Conservation (phyloP, 1,284 basidiomycete genomes). For the Laetiporus sulphureus region DNA sequence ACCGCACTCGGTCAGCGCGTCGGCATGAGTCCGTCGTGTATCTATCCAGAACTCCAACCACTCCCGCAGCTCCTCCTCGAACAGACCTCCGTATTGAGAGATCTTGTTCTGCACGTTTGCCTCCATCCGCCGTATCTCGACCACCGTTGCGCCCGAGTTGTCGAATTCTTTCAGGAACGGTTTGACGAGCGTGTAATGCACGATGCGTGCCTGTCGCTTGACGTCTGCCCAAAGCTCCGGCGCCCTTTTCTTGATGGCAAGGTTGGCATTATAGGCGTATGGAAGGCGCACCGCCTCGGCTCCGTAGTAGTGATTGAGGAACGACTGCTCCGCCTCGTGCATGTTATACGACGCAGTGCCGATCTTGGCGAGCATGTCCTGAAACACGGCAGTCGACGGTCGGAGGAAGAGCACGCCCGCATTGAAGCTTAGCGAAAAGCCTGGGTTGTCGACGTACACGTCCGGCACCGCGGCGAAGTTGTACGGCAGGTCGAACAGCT, state of each 20-base stretch:
- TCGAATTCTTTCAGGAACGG: slow-evolving; percentile 30
- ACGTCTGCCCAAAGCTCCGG: slow-evolving; percentile 30
- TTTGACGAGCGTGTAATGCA: slow-evolving; percentile 36
- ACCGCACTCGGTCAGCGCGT: slow-evolving; percentile 14
- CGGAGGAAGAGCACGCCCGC: slow-evolving; percentile 35
- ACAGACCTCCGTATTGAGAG: slow-evolving; percentile 12
- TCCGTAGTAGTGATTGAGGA: slow-evolving; percentile 39
- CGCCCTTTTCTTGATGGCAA: slow-evolving; percentile 34
- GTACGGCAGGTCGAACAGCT: slow-evolving; percentile 37
- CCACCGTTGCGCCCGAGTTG: slow-evolving; percentile 14
- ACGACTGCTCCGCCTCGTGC: slow-evolving; percentile 36
- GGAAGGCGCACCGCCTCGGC: slow-evolving; percentile 33
- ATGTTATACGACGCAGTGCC: slow-evolving; percentile 25
- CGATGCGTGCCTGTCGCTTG: slow-evolving; percentile 27
- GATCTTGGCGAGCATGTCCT: slow-evolving; percentile 28
- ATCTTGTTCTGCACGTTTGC: slow-evolving; percentile 9
- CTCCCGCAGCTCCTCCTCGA: slow-evolving; percentile 25
- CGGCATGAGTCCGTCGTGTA: slow-evolving; percentile 18
- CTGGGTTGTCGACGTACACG: slow-evolving; percentile 28
- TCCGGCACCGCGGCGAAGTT: slow-evolving; percentile 38
- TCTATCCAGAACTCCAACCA: slow-evolving; percentile 27
- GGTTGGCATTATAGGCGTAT: slow-evolving; percentile 40
- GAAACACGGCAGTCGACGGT: slow-evolving; percentile 26
- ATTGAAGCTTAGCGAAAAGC: slow-evolving; percentile 34
- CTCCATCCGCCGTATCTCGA: slow-evolving; percentile 18